phyloP scores from a whole-genome alignment of 2,329 filamentous ascomycete species.

The Pestalotiopsis sp. region DNA sequence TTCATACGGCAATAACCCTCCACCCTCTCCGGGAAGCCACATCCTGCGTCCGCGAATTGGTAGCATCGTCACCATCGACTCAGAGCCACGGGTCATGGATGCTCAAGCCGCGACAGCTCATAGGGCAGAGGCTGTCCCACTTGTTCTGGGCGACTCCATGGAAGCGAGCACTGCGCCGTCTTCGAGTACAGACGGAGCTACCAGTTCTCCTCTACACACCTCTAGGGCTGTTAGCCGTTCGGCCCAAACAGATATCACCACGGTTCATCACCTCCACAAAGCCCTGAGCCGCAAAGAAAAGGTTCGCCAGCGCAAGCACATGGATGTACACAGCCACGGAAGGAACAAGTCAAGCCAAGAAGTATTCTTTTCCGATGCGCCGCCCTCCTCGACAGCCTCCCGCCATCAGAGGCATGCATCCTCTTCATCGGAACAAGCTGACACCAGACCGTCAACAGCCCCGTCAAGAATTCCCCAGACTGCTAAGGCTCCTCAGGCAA shows the following conservation, averaged over 20 bases:
- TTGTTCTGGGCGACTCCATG: background rate
- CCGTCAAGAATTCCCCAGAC: background rate
- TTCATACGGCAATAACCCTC: background rate
- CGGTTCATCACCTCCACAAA: slow-evolving; percentile 11
- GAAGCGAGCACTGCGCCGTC: background rate
- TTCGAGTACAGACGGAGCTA: background rate
- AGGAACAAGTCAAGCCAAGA: background rate
- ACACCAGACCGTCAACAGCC: background rate
- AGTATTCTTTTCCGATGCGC: background rate
- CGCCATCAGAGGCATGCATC: background rate
- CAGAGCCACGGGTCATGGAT: slow-evolving; percentile 31
- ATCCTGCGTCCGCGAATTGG: slow-evolving; percentile 29
- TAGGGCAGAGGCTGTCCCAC: slow-evolving; percentile 21
- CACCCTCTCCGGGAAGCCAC: background rate
- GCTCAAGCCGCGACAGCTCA: slow-evolving; percentile 32
- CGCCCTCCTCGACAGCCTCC: background rate
- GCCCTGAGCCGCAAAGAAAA: slow-evolving; percentile 19
- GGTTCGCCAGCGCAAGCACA: slow-evolving; percentile 23
- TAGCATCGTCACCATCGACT: slow-evolving; percentile 33
- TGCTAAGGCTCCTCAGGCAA: background rate
- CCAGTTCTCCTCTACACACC: background rate
- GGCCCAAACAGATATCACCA: slow-evolving; percentile 14
- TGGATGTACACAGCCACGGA: slow-evolving; percentile 15
- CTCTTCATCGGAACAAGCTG: background rate
- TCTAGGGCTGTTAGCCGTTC: slow-evolving; percentile 2